Conservation (phyloP, 805 yeast genomes). For the Candida pini region DNA sequence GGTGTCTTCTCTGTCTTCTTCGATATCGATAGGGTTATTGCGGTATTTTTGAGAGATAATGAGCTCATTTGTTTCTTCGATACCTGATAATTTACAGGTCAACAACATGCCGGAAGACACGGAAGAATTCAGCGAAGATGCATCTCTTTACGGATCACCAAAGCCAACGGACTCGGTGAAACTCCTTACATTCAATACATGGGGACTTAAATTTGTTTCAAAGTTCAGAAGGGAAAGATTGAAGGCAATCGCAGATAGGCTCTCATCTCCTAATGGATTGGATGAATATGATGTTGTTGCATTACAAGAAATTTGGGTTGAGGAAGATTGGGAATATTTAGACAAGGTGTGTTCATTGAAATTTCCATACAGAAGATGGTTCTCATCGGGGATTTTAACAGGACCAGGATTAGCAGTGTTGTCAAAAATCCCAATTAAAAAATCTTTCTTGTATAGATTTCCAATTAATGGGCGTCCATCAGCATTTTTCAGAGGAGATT, state of each 20-base stretch:
- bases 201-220: conserved; percentile 91
- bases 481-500: conserved; percentile 92
- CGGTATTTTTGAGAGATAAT: too few relatives aligned
- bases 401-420: conserved; percentile 92
- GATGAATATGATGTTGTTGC: conserved; percentile 77
- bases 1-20: too few relatives aligned
- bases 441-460: conserved; percentile 74
- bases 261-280: conserved; percentile 34
- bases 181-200: conserved; percentile 67
- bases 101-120: conserved; percentile 1
- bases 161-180: conserved; percentile 26
- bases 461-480: conserved; percentile 93
- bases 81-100: background rate
- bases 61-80: conserved; percentile 2
- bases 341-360: conserved; percentile 34
- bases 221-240: conserved; percentile 61
- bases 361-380: conserved; percentile 65
- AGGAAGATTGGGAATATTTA: conserved; percentile 73
- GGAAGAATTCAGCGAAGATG: conserved; percentile 5
- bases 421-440: conserved; percentile 77
- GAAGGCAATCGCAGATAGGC: conserved; percentile 62
- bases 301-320: conserved; percentile 92
- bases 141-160: background rate
- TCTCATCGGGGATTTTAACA: conserved; percentile 76
- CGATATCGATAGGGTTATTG: too few relatives aligned